Base-by-base conservation (phyloP, 805 yeast genomes). In the Starmerella gropengiesseri region DNA sequence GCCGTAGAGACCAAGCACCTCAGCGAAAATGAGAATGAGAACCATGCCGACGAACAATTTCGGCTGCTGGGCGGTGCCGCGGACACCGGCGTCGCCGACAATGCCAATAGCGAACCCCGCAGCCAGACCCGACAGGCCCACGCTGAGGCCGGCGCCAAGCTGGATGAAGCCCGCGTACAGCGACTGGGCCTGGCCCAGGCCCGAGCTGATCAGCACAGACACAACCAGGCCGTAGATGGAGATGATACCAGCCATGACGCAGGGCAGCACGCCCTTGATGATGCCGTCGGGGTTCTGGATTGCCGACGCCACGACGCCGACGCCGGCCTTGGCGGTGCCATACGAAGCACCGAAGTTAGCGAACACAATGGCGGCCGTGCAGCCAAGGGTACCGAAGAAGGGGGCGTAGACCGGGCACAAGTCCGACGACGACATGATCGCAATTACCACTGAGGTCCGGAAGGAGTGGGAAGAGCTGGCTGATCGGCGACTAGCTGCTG, bases 31-130 rank as follows among this genome's bases (percentile, higher is more conserved):
- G 68, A 89, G 81, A 65, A 89, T 89, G 71, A 89, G 78, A 71
- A 89, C 84, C 93, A 89, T 89, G 66, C 97, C 97, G 53, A 89
- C 97, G 67, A 89, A 89, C 61, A 89, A 75, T 74, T 95, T 82
- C 64, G 96, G 96, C 70, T 89, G 98, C 67, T 87, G 96, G 51
- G 95, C 91, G 54, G 87, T 80, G 68, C 95, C 95, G 73, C 97
- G 83, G 46, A 89, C 97, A 75, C 98, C 98, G 46, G 95, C 96
- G 65, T 89, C 98, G 66, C 98, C 98, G 55, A 89, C 98, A 55
- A 89, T 89, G 70, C 98, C 98, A 69, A 89, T 89, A 65, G 98
- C 96, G 61, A 85, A 89, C 56, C 98, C 98, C 53, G 96, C 95
- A 61, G 97, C 96, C 62, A 89, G 74, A 65, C 97, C 95, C 50